Base-by-base conservation (phyloP, 2,329 filamentous ascomycete genomes). In the Tolypocladium pustulatum region DNA sequence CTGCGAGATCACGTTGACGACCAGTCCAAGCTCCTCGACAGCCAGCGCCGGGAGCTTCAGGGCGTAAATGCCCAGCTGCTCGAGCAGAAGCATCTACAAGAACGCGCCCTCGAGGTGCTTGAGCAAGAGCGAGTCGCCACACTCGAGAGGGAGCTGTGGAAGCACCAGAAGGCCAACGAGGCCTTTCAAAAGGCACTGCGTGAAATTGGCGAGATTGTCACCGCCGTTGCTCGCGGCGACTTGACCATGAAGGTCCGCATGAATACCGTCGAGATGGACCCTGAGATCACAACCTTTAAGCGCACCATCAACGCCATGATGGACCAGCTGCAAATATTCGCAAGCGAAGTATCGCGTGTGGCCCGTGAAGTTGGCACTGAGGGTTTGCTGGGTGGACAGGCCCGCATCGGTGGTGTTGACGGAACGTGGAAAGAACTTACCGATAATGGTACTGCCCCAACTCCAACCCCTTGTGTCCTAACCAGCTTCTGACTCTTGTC, bases 271-370 rank as follows among this genome's bases (percentile, higher is more conserved):
- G 93, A 97, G 77, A 94, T 97, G 88, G 93, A 97, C 79, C 91
- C 92, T 34, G 93, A 97, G 80, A 97, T 97, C 69, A 94, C 91
- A 34, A 92, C 91, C 12, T 97, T 97, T 80, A 97, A 97, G 77
- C 87, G 91, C 67, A 97, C 93, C 62, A 97, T 97, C 77, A 97
- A 97, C 73, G 95, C 90, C 65, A 97, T 97, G 93, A 96, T 97
- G 85, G 93, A 97, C 71, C 93, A 97, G 74, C 81, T 97, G 60
- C 92, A 97, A 71, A 90, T 95, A 61, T 97, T 97, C 73, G 93
- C 93, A 64, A 95, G 90, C 73, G 92, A 97, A 76, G 93, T 97
- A 68, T 97, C 93, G 38, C 88, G 91, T 65, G 87, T 97, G 65
- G 93, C 93, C 57, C 89, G 91, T 72, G 93, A 97, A 74, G 93